Percentiles rank a stretch among this genome's conserved stretches.
These are phyloP conservation scores for Malus hybrid DNA, from an alignment of 331 rosid genomes.

Conservation along the genomic window DNA sequence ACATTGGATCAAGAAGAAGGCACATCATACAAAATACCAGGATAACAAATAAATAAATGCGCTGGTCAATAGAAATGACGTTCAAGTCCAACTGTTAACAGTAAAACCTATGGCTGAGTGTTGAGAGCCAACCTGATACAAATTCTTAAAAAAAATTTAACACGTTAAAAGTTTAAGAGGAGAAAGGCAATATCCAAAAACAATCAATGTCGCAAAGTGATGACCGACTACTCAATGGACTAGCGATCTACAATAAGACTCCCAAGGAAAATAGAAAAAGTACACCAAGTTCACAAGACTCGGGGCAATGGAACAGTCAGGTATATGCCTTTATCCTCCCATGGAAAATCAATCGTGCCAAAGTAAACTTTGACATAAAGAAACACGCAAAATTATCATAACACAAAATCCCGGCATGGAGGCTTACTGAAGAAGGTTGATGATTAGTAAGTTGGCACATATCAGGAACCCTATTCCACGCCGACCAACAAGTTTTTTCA, in stretches of 20 bases:
- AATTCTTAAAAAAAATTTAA: not conserved
- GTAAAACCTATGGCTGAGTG: not conserved
- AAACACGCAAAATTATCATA: not conserved
- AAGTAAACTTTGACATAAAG: not conserved
- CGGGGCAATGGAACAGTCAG: not conserved
- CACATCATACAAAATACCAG: not conserved
- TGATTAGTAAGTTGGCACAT: not conserved
- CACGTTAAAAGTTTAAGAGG: not conserved
- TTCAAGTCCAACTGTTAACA: not conserved
- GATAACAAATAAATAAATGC: not conserved
- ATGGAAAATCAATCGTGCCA: not conserved
- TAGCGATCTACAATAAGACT: not conserved
- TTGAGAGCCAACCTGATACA: not conserved
- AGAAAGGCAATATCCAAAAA: not conserved
- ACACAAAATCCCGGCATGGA: not conserved
- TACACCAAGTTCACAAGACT: not conserved
- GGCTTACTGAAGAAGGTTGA: not conserved
- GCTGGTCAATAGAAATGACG: not conserved
- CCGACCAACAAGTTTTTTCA: not conserved
- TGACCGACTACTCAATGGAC: not conserved
- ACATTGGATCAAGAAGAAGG: not conserved
- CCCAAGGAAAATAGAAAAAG: not conserved
- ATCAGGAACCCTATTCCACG: not conserved
- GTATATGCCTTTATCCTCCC: not conserved
- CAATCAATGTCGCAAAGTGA: not conserved